These are phyloP conservation scores for Moringa oleifera DNA, from an alignment of 345 rosid genomes.

Conservation along the genomic window DNA sequence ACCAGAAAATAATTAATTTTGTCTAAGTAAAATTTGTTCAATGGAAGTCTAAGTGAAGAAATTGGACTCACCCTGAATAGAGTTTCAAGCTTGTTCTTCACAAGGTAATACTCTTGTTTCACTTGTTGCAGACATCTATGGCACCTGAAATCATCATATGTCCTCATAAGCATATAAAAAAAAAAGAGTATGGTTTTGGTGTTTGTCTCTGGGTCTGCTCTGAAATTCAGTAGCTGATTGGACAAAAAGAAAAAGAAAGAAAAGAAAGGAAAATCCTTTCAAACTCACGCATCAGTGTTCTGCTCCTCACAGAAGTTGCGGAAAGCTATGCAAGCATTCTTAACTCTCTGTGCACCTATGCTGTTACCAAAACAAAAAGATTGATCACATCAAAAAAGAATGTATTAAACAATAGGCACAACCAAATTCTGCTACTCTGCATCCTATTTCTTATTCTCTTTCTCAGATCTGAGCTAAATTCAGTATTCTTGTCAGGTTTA, in stretches of 20 bases:
- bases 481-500: not conserved
- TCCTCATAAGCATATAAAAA: not conserved
- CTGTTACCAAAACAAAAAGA: conserved; percentile 39
- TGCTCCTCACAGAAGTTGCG: conserved; percentile 80
- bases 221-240: not conserved
- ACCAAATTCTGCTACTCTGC: not conserved
- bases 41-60: not conserved
- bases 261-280: not conserved
- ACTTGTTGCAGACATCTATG: conserved; percentile 77
- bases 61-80: conserved; percentile 55
- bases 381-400: conserved; percentile 8
- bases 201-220: not conserved
- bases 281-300: conserved; percentile 66
- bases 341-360: conserved; percentile 88
- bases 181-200: too few relatives aligned
- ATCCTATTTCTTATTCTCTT: not conserved
- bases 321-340: conserved; percentile 73
- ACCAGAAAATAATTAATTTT: conserved; percentile 1
- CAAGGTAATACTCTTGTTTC: conserved; percentile 68
- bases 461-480: conserved; percentile 13
- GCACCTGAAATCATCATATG: conserved; percentile 42
- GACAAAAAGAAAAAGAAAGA: not conserved
- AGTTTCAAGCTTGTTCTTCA: conserved; percentile 76
- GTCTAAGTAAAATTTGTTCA: not conserved
- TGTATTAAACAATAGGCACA: not conserved